Percentiles rank a stretch among this genome's conserved stretches.
phyloP scores from a whole-genome alignment of 768 basidiomycete genomes.

The Boletus sp. region DNA sequence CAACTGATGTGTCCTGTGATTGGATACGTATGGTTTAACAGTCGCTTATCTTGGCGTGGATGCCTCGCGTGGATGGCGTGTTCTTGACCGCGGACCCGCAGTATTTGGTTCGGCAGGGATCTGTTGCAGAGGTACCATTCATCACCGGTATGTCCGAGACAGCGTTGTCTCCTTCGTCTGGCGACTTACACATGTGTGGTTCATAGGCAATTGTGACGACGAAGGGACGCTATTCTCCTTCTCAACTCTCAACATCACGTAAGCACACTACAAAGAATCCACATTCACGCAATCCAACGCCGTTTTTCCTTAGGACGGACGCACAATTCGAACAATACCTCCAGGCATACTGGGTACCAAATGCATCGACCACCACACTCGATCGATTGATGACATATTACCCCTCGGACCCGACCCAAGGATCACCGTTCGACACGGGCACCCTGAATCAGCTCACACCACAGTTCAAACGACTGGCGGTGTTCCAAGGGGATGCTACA shows the following conservation, averaged over 20 bases:
- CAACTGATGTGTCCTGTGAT: background rate
- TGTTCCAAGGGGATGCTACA: too few species aligned
- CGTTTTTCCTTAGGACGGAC: constrained; percentile 13
- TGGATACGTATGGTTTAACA: background rate
- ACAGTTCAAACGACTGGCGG: too few species aligned
- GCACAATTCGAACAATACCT: too few species aligned
- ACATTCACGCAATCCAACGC: background rate
- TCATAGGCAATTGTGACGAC: constrained; percentile 38
- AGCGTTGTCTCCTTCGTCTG: background rate
- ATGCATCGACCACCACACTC: constrained; percentile 21
- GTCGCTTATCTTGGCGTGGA: too few species aligned
- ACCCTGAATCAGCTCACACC: too few species aligned
- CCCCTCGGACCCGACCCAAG: too few species aligned
- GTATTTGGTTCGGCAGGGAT: too few species aligned
- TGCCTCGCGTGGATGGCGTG: too few species aligned
- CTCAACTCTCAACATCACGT: constrained; percentile 55
- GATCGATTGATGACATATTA: too few species aligned
- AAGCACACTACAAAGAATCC: constrained; percentile 6
- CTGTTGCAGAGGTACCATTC: too few species aligned
- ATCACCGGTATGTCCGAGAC: constrained; percentile 3
- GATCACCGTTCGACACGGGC: too few species aligned
- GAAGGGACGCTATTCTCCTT: constrained; percentile 41
- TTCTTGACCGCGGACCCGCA: too few species aligned
- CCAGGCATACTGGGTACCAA: constrained; percentile 30
- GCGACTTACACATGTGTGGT: background rate